Base-by-base conservation (phyloP, 78 protist species). In the Speleostelium caveatum region DNA sequence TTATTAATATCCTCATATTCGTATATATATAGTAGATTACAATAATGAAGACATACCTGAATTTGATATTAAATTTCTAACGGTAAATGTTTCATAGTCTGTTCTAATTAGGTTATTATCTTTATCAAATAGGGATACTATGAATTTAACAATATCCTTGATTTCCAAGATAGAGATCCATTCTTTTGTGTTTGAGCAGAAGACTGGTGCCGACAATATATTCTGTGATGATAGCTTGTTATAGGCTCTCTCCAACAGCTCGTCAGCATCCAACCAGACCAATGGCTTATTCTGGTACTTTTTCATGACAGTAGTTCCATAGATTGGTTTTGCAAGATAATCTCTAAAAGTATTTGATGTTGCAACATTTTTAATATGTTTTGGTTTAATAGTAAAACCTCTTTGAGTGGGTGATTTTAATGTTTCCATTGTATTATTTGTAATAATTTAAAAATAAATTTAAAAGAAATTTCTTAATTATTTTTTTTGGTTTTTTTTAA, bases 101-200 rank as follows among this genome's bases (percentile, higher is more conserved):
- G 39, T 26, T 67, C 39, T 30, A 19, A 51, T 56, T 32, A 79
- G 26, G 28, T 79, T 65, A 67, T 79, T 79, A 24, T 79, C 33
- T 6, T 28, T 2, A 26, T 79, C 89, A 55, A 79, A 79, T 28
- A 79, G 28, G 12, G 77, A 67, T 30, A 79, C 89, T 0, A 79
- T 61, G 28, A 51, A 72, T 8, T 56, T 38, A 3, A 51, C 58
- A 8, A 79, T 26, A 68, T 79, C 89, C 36, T 79, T 79, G 14
- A 79, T 72, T 67, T 79, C 89, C 14, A 79, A 30, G 56, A 79
- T 79, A 32, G 89, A 67, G 14, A 67, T 58, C 77, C 75, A 79
- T 56, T 67, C 56, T 35, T 39, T 79, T 60, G 58, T 42, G 4
- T 32, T 36, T 17, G 21, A 12, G 14, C 76, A 79, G 60, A 32